Base-by-base conservation (phyloP, 345 rosid species). In the Laguncularia racemosa region DNA sequence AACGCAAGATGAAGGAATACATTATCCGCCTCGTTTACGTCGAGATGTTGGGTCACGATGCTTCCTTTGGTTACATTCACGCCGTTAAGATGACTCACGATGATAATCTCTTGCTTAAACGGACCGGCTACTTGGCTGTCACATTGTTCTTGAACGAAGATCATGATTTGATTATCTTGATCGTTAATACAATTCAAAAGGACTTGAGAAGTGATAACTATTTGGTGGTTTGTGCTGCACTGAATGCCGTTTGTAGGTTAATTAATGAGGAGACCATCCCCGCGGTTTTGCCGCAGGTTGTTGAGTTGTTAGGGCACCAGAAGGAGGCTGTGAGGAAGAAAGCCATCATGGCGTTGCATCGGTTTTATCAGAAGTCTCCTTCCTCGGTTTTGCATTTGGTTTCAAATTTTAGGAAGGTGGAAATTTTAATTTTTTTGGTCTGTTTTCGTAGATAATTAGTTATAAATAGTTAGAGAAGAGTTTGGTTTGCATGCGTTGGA, bases 51-150 rank as follows among this genome's bases (percentile, higher is more conserved):
- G 99, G 99, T 26, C 97, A 93, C 67, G 97, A 89, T 64, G 96
- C 99, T 50, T 93, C 99, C 8, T 93, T 93, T 51, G 97, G 97
- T 11, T 88, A 93, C 81, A 93, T 93, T 66, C 95, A 93, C 70
- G 96, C 99, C 63, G 99, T 93, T 21, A 93, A 93, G 77, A 93
- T 93, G 99, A 93, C 99, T 0, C 99, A 93, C 73, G 92, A 93
- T 55, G 99, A 89, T 48, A 76, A 48, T 57, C 75, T 89, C 9
- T 72, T 73, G 21, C 92, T 90, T 50, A 93, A 93, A 65, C 85
- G 99, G 57, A 89, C 97, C 12, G 99, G 99, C 8, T 93, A 93
- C 82, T 64, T 93, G 56, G 97, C 99, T 0, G 97, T 93, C 20
- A 93, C 97, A 1, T 80, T 93, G 10, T 93, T 93, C 57, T 72